These are phyloP conservation scores for Hygrocybe coccinea DNA, from an alignment of 768 basidiomycete species.

Conservation along the genomic window DNA sequence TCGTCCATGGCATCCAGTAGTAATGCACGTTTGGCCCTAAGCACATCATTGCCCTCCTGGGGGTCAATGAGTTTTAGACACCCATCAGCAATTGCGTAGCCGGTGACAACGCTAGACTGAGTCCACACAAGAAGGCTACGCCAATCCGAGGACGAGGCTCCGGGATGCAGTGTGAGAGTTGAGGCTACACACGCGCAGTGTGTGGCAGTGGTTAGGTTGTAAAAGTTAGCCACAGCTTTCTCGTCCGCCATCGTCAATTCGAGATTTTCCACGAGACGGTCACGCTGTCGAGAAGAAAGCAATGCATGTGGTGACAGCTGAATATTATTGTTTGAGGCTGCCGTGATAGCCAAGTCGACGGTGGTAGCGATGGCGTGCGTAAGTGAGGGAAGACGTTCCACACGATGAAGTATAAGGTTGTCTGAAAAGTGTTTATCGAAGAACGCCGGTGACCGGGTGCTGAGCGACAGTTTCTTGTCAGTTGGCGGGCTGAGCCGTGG, in stretches of 20 bases:
- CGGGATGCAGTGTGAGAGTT: slow-evolving; percentile 16
- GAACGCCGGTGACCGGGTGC: slow-evolving; percentile 8
- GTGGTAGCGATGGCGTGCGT: slow-evolving; percentile 1
- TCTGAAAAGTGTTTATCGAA: slow-evolving; percentile 11
- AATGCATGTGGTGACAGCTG: not conserved
- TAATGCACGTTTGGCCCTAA: slow-evolving; percentile 1
- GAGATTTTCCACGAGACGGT: not conserved
- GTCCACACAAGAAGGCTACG: slow-evolving; percentile 16
- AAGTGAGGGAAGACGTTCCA: slow-evolving; percentile 14
- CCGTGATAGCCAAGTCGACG: slow-evolving; percentile 7
- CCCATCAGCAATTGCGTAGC: slow-evolving; percentile 17
- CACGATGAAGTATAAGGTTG: slow-evolving; percentile 2
- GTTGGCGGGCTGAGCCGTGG: not conserved
- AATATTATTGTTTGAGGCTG: slow-evolving; percentile 3
- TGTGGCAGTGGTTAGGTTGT: slow-evolving; percentile 12
- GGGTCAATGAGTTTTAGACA: slow-evolving; percentile 3
- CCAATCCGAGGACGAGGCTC: slow-evolving; percentile 11
- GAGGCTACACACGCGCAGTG: slow-evolving; percentile 16
- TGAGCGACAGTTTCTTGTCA: slow-evolving; percentile 1
- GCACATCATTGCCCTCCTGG: not conserved
- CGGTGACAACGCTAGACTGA: slow-evolving; percentile 8
- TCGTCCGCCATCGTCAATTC: not conserved
- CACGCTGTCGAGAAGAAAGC: not conserved
- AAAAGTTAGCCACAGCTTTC: slow-evolving; percentile 6
- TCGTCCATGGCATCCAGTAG: slow-evolving; percentile 10